Evolutionary conservation across 345 rosid species (phyloP).

Genomic region (Pseudoturritis turrita): DNA sequence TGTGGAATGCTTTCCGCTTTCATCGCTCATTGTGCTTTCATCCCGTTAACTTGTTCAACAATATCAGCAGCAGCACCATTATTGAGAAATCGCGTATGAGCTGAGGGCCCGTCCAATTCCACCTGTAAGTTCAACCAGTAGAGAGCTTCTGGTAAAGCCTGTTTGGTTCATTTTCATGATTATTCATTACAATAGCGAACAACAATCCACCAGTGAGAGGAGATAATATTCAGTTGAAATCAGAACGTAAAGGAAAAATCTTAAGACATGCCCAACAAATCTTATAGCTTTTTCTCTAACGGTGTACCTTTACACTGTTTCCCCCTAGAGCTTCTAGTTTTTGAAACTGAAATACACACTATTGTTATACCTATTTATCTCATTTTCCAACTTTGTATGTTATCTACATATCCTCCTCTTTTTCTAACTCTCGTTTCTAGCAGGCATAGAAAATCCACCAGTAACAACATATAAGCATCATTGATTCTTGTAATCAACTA

Average conservation of each 20-base stretch:
- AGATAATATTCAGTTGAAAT: slow-evolving; percentile 13
- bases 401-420: not conserved
- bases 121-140: slow-evolving; percentile 99
- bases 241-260: not conserved
- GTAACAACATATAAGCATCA: not conserved
- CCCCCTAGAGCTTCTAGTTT: not conserved
- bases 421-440: not conserved
- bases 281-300: not conserved
- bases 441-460: not conserved
- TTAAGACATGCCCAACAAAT: not conserved
- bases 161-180: slow-evolving; percentile 66
- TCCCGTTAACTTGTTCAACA: slow-evolving; percentile 44
- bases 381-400: no score
- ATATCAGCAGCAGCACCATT: slow-evolving; percentile 52
- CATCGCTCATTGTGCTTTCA: slow-evolving; percentile 20
- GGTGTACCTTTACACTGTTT: not conserved
- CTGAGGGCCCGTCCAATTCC: slow-evolving; percentile 40
- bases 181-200: slow-evolving; percentile 50
- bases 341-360: no score
- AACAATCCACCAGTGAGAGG: slow-evolving; percentile 20
- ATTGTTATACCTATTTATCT: no score
- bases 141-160: slow-evolving; percentile 81
- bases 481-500: not conserved
- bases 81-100: slow-evolving; percentile 56
- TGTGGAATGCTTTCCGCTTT: slow-evolving; percentile 1